These are phyloP conservation scores for Colletotrichum tropicale DNA, from an alignment of 2,329 filamentous ascomycete genomes.

Conservation along the genomic window DNA sequence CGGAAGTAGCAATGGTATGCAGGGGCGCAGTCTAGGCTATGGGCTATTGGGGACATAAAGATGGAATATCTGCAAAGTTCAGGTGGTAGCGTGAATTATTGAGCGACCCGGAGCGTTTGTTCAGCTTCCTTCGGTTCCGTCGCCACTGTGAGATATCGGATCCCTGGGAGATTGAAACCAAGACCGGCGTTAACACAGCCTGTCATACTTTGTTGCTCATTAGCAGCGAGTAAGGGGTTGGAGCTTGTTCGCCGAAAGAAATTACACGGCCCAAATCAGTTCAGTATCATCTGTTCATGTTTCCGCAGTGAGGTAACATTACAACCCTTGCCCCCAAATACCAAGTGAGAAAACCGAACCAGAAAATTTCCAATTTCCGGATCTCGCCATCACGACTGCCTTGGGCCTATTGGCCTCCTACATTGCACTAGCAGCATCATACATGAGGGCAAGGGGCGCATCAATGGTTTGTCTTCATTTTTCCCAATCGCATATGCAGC, in stretches of 20 bases:
- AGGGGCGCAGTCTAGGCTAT: background rate
- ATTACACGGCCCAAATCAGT: fast-evolving
- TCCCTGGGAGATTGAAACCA: background rate
- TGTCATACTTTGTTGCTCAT: background rate
- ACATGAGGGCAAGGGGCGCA: background rate
- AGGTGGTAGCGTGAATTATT: background rate
- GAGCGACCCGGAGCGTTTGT: fast-evolving
- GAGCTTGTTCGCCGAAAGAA: background rate
- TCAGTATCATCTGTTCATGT: background rate
- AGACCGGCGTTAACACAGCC: background rate
- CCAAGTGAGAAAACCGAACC: background rate
- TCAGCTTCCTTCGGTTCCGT: background rate
- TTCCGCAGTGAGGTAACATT: background rate
- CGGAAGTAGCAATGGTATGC: background rate
- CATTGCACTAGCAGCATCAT: background rate
- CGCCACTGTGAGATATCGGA: background rate
- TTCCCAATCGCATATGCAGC: background rate
- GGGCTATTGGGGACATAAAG: background rate
- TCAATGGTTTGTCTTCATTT: background rate
- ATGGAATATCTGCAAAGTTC: background rate
- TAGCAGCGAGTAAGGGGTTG: fast-evolving
- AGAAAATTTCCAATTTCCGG: background rate
- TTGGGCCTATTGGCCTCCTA: no score
- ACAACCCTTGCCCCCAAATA: background rate
- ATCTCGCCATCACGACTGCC: background rate